Evolutionary conservation across 176 grass and related monocot species (phyloP), one percentile per base, ranked within the genome.

Genomic region (Pharus latifolius): DNA sequence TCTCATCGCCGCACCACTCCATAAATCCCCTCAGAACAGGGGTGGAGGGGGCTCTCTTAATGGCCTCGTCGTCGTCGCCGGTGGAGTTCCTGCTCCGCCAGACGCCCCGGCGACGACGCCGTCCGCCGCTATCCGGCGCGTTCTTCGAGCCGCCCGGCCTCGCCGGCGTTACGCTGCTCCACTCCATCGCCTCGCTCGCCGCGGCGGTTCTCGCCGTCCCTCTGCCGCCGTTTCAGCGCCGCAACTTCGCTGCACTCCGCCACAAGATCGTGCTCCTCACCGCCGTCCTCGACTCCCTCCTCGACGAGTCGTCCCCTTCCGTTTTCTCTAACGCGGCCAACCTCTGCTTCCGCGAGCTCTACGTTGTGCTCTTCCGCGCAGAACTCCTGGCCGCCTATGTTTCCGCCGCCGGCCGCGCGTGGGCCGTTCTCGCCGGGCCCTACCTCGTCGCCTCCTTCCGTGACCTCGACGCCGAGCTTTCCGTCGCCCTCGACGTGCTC

Each of bases 261-360:
- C 84, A 55, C 15, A 54, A 48, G 28, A 75, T 76, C 11, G 55
- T 27, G 29, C 68, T 92, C 35, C 78, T 92, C 42, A 49, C 43
- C 15, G 75, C 75, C 11, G 48, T 99, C 49, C 82, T 99, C 20
- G 35, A 80, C 1, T 87, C 78, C 25, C 89, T 99, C 49, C 77
- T 85, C 49, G 54, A 41, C 68, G 56, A 63, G 66, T 54, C n/a
- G 6, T 53, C 29, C 0, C 30, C 38, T 10, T 31, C 25, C 10
- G 65, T 37, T 15, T 86, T 83, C 65, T 82, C 78, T 56, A 54
- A 83, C 60, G 79, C 87, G 5, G 82, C 82, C 10, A 78, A 70
- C 38, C 82, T 99, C 78, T 99, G 90, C 83, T 85, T 99, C 34
- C 85, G 96, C 20, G 96, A 99, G 84, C 73, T 99, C 53, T 99